These are phyloP conservation scores for Pisolithus tinctorius DNA, from an alignment of 768 basidiomycete species.

Conservation along the genomic window DNA sequence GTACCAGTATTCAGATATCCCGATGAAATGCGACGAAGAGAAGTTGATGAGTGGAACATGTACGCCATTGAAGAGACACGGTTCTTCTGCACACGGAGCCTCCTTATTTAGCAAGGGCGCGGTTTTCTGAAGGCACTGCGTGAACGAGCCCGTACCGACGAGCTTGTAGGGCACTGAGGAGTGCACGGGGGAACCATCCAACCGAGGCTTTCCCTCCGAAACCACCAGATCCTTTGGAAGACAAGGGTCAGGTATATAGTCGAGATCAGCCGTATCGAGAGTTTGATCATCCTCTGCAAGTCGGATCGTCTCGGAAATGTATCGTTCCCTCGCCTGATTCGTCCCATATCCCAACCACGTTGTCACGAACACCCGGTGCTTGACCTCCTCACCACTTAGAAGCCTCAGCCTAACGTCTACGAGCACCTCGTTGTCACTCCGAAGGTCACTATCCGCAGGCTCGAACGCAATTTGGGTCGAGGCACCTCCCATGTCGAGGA, in stretches of 20 bases:
- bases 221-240: slow-evolving; percentile 71
- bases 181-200: slow-evolving; percentile 34
- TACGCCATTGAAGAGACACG: slow-evolving; percentile 92
- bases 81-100: slow-evolving; percentile 72
- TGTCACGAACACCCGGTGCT: slow-evolving; percentile 92
- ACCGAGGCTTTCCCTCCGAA: slow-evolving; percentile 46
- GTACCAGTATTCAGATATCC: slow-evolving; percentile 99
- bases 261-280: slow-evolving; percentile 12
- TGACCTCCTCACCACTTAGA: slow-evolving; percentile 78
- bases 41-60: slow-evolving; percentile 95
- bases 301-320: slow-evolving; percentile 63
- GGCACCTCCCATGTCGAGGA: slow-evolving; percentile 98
- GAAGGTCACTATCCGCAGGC: slow-evolving; percentile 55
- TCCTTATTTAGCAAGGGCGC: slow-evolving; percentile 79
- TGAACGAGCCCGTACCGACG: slow-evolving; percentile 86
- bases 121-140: slow-evolving; percentile 68
- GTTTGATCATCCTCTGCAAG: slow-evolving; percentile 41
- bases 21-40: slow-evolving; percentile 87
- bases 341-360: slow-evolving; percentile 99
- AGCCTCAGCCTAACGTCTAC: slow-evolving; percentile 78
- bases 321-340: slow-evolving; percentile 92
- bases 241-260: slow-evolving; percentile 78
- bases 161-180: slow-evolving; percentile 52
- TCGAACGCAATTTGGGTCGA: slow-evolving; percentile 99
- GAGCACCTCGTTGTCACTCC: slow-evolving; percentile 46